Conservation (phyloP, 1,139 yeast species). For the Petasospora fabianii region DNA sequence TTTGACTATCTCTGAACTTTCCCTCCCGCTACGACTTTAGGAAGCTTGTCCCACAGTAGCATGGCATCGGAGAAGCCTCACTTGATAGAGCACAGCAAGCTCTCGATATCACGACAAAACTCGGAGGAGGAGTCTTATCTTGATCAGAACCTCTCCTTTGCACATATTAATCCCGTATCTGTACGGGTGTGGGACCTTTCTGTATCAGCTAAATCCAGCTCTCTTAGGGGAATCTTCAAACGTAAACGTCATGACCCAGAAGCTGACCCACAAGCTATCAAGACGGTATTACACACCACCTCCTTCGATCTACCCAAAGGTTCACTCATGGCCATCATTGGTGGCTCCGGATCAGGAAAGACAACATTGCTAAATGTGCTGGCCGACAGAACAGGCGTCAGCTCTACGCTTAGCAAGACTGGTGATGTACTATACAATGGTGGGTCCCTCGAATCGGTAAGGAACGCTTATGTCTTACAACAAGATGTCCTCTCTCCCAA, state of each 20-base stretch:
- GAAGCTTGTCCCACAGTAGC: too few species aligned
- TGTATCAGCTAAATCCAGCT: conserved; percentile 9
- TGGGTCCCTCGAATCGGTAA: conserved; percentile 10
- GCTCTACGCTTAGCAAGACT: conserved; percentile 35
- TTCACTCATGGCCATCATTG: conserved; percentile 64
- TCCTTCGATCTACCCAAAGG: conserved; percentile 47
- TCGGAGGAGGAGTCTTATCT: too few species aligned
- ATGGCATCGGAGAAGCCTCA: too few species aligned
- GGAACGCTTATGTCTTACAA: conserved; percentile 64
- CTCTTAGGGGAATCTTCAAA: too few species aligned
- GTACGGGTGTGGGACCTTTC: conserved; percentile 9
- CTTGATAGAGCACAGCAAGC: too few species aligned
- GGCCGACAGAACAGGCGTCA: conserved; percentile 47
- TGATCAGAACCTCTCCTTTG: conserved; percentile 5
- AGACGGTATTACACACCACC: conserved; percentile 11
- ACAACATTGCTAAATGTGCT: conserved; percentile 74
- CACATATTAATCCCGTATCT: conserved; percentile 6
- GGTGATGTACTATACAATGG: conserved; percentile 32
- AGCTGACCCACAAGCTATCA: too few species aligned
- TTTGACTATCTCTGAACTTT: too few species aligned
- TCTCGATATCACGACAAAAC: too few species aligned
- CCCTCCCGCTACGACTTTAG: too few species aligned
- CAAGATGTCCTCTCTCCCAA: conserved; percentile 72
- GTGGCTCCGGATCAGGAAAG: conserved; percentile 87
- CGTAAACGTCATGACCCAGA: too few species aligned